phyloP scores from a whole-genome alignment of 2,329 filamentous ascomycete genomes.

The Neopestalotiopsis sp. region DNA sequence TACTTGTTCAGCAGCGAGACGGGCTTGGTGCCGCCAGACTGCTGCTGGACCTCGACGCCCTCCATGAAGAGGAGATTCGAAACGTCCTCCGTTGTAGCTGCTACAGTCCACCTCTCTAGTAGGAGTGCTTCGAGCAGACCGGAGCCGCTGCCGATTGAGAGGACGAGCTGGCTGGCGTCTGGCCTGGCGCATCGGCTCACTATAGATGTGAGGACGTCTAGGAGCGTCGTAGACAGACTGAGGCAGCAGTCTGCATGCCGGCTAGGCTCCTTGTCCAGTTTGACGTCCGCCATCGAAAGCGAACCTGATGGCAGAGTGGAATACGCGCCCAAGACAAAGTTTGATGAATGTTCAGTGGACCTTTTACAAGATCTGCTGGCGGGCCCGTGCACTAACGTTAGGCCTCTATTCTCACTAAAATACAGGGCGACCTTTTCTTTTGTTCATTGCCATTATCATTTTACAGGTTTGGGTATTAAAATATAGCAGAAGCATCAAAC shows the following conservation, averaged over 20 bases:
- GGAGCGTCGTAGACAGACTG: constrained; percentile 23
- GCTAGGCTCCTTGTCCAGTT: constrained; percentile 13
- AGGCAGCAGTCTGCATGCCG: constrained; percentile 25
- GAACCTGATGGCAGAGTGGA: no score
- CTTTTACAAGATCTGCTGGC: no score
- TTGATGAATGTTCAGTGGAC: no score
- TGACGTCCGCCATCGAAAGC: neutral
- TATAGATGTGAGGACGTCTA: constrained; percentile 16
- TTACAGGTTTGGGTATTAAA: no score
- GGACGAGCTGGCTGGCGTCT: constrained; percentile 17
- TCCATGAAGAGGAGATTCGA: constrained; percentile 22
- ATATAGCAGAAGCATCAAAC: no score
- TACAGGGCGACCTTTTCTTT: no score
- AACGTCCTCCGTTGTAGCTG: neutral
- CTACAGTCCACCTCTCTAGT: constrained; percentile 5
- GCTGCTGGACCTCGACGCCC: constrained; percentile 24
- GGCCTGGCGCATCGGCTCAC: neutral
- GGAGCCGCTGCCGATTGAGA: constrained; percentile 28
- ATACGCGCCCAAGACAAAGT: no score
- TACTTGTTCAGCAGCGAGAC: constrained; percentile 18
- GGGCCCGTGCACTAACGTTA: no score
- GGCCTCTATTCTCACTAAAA: neutral
- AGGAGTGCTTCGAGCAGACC: constrained; percentile 26
- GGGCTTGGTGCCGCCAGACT: neutral
- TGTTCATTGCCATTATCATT: no score